Evolutionary conservation across 179 eudicot species (phyloP).

Genomic region (Beta lomatogona): DNA sequence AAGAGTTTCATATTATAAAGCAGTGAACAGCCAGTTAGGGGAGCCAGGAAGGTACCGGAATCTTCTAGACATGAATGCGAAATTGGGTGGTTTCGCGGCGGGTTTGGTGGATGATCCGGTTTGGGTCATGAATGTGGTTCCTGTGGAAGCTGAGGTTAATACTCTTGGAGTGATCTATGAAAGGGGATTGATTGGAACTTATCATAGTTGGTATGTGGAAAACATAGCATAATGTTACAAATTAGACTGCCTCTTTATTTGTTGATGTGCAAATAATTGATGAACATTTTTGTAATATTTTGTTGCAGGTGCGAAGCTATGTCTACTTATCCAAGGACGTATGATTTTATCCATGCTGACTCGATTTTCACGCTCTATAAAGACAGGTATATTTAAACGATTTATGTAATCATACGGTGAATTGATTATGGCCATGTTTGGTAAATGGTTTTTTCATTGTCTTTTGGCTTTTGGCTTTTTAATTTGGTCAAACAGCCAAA

Average conservation of each 20-base stretch:
- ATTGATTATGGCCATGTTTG: too few relatives aligned
- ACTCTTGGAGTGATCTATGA: constrained; percentile 81
- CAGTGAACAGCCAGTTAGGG: constrained; percentile 58
- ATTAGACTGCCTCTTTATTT: background rate
- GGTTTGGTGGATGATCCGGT: constrained; percentile 61
- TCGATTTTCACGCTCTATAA: constrained; percentile 65
- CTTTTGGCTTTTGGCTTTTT: too few relatives aligned
- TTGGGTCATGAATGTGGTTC: constrained; percentile 96
- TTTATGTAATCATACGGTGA: background rate
- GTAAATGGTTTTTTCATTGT: too few relatives aligned
- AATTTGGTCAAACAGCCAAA: too few relatives aligned
- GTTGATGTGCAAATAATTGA: background rate
- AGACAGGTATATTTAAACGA: constrained; percentile 41
- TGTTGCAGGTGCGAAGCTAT: constrained; percentile 80
- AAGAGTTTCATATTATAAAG: constrained; percentile 60
- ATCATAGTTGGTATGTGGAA: constrained; percentile 67
- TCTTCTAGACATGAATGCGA: constrained; percentile 82
- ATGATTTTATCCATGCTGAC: constrained; percentile 75
- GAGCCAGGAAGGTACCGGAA: constrained; percentile 71
- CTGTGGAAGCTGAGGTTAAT: constrained; percentile 62
- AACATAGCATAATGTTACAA: background rate
- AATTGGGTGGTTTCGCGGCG: constrained; percentile 88
- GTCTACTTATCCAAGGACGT: constrained; percentile 89
- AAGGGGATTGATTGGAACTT: constrained; percentile 84
- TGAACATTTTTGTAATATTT: background rate